These are phyloP conservation scores for Eucalyptus regnans DNA, from an alignment of 345 rosid species.

Conservation along the genomic window DNA sequence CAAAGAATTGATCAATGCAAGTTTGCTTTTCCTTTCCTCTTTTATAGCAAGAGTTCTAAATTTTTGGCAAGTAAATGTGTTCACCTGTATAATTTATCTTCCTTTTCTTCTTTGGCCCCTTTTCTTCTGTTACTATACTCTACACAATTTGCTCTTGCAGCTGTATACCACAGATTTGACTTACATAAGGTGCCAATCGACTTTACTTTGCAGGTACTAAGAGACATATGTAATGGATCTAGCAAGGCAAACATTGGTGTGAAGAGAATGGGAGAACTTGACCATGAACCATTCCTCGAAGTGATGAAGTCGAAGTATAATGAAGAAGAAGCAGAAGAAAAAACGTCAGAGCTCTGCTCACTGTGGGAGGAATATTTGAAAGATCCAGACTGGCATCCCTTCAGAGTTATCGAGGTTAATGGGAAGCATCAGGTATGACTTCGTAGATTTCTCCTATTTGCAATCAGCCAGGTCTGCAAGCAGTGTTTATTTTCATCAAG, in stretches of 20 bases:
- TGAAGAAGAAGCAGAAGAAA: slow-evolving; percentile 64
- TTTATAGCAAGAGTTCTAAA: background rate
- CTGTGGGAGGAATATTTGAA: slow-evolving; percentile 90
- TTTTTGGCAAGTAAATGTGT: background rate
- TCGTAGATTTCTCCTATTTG: background rate
- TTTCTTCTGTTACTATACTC: background rate
- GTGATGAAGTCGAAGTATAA: slow-evolving; percentile 63
- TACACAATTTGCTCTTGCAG: background rate
- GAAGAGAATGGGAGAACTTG: slow-evolving; percentile 97
- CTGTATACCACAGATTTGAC: background rate
- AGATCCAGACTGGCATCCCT: slow-evolving; percentile 97
- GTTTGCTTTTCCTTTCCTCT: slow-evolving; percentile 4
- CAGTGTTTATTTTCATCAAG: background rate
- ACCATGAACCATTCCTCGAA: slow-evolving; percentile 59
- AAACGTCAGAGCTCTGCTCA: slow-evolving; percentile 68
- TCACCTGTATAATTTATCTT: background rate
- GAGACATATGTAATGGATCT: slow-evolving; percentile 30
- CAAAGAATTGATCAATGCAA: slow-evolving; percentile 65
- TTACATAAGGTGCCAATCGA: background rate
- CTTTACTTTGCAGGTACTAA: slow-evolving; percentile 36
- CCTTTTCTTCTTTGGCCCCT: background rate
- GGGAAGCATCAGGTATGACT: slow-evolving; percentile 51
- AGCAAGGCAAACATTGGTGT: slow-evolving; percentile 33
- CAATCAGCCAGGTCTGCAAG: background rate
- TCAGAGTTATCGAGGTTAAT: slow-evolving; percentile 38